Evolutionary conservation across 139 green algal genomes (phyloP), one percentile per base, ranked within the genome.

Genomic region (Mychonastes homosphaera): DNA sequence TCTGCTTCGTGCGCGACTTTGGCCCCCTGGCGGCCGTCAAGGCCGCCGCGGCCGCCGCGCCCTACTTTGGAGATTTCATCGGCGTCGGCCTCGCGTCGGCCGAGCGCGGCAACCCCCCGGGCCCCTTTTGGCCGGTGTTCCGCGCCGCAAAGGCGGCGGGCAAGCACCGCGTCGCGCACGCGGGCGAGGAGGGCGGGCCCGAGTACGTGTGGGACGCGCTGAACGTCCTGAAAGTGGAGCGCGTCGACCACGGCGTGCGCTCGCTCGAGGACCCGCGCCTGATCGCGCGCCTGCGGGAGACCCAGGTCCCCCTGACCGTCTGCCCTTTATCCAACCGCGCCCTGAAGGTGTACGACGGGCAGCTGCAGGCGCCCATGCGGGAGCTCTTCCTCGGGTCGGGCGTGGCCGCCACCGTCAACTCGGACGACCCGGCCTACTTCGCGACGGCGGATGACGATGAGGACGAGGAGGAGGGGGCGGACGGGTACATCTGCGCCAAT

Each of bases 311-410:
- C 3, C 67, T 90, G 33, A 90, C 83, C 10, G 43, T 88, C 18
- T 90, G 83, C 75, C 83, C 82, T 0, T 38, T 87, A n/a, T 80
- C 65, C 57, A 86, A 87, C 67, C 50, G 78, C 4, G 54, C 39
- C 24, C 67, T 86, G n/a, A 68, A 79, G 66, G 69, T 79, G 48
- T 83, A 74, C 53, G 24, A 52, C 1, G 74, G 72, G 0, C 19
- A 55, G 28, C 49, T 83, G 43, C 34, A 54, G 40, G 46, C 57
- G 6, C 58, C 52, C 46, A 56, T 78, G 18, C 13, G 41, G 8
- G 34, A 72, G 35, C 44, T n/a, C n/a, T n/a, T 80, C 16, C 27
- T 77, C 39, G 26, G 6, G 1, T 41, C 15, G 8, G 58, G 61
- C 28, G 54, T 84, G 26, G 12, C 47, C 12, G 59, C 76, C 6